Percentiles rank a stretch among this genome's conserved stretches.
phyloP scores from a whole-genome alignment of 352 stramenopile species.

The Phytophthora megakarya region DNA sequence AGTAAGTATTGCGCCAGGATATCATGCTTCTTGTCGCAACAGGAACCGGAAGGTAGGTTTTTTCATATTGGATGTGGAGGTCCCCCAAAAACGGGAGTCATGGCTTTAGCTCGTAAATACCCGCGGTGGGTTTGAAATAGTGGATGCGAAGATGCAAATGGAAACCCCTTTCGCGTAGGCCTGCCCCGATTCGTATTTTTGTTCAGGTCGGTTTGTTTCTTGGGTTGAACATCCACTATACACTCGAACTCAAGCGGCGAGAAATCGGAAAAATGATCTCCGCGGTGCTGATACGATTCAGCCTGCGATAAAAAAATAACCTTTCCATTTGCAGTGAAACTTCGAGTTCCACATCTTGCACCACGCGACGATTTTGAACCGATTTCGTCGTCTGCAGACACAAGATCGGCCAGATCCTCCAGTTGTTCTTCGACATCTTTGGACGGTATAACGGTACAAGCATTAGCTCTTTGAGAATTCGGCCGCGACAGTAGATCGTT shows the following conservation, averaged over 20 bases:
- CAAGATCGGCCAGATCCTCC: too few relatives aligned
- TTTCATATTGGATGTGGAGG: not conserved
- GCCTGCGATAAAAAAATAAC: not conserved
- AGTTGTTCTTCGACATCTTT: too few relatives aligned
- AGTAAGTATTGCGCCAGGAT: not conserved
- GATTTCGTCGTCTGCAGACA: not conserved
- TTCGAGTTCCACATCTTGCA: not conserved
- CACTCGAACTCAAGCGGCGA: conserved; percentile 5
- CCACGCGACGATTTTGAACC: too few relatives aligned
- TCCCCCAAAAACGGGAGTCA: not conserved
- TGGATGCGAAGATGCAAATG: not conserved
- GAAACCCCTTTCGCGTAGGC: not conserved
- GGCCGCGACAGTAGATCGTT: not conserved
- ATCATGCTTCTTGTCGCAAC: too few relatives aligned
- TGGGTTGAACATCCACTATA: not conserved
- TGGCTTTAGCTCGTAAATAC: conserved; percentile 4
- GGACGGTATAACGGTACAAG: too few relatives aligned
- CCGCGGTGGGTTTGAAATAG: not conserved
- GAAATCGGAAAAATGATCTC: not conserved
- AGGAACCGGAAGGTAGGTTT: too few relatives aligned
- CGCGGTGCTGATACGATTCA: not conserved
- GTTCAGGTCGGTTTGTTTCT: not conserved
- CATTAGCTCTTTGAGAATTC: too few relatives aligned
- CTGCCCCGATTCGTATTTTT: not conserved
- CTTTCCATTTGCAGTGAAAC: not conserved